These are phyloP conservation scores for Neoboletus brunneissimus DNA, from an alignment of 768 basidiomycete genomes.

Conservation along the genomic window DNA sequence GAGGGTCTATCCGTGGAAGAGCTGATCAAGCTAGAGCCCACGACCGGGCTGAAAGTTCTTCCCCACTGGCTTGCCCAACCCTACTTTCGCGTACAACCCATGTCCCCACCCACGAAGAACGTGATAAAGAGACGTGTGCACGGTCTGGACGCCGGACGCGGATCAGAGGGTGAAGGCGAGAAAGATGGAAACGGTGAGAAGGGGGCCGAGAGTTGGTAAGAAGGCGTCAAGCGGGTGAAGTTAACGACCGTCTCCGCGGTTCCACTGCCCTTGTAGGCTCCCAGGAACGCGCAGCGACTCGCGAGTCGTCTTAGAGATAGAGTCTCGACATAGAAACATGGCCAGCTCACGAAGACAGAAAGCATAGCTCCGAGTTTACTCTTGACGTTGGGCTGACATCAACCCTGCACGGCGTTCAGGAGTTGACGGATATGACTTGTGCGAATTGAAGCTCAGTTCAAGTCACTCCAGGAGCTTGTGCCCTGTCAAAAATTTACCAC, in stretches of 20 bases:
- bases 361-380: background rate
- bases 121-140: constrained; percentile 3
- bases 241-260: background rate
- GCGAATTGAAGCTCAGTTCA: too few species aligned
- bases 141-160: background rate
- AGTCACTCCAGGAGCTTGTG: background rate
- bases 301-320: background rate
- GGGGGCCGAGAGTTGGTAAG: background rate
- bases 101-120: background rate
- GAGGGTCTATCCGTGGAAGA: constrained; percentile 33
- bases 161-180: background rate
- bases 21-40: constrained; percentile 41
- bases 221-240: constrained; percentile 11
- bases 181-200: background rate
- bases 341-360: background rate
- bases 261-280: background rate
- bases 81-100: constrained; percentile 40
- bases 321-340: background rate
- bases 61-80: constrained; percentile 77
- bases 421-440: background rate
- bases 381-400: background rate
- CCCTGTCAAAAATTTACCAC: background rate
- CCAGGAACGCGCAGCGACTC: background rate
- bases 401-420: background rate
- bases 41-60: constrained; percentile 49